A percentile compares a stretch with the other conserved stretches of the same genome.
phyloP scores from a whole-genome alignment of 768 basidiomycete genomes.

The Cystobasidium onofrii region DNA sequence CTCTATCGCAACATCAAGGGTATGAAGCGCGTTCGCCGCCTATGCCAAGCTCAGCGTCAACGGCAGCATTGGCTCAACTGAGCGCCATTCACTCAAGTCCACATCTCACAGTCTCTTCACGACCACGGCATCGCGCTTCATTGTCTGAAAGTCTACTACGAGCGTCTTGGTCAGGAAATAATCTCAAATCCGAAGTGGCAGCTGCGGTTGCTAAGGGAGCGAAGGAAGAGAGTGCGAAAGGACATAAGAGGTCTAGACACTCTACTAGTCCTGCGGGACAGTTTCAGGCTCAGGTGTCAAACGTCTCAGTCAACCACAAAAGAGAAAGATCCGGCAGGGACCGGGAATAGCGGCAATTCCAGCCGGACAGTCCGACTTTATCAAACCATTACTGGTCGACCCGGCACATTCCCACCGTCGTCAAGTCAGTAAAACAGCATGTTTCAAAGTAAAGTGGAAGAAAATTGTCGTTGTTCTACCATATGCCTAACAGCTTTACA shows the following conservation, averaged over 20 bases:
- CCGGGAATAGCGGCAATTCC: not conserved
- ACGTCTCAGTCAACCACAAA: not conserved
- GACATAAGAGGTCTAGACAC: not conserved
- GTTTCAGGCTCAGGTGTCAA: not conserved
- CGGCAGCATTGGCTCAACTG: not conserved
- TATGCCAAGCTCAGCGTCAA: not conserved
- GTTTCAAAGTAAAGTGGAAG: not conserved
- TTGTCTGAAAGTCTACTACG: not conserved
- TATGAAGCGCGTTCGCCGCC: not conserved
- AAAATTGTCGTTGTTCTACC: not conserved
- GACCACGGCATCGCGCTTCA: not conserved
- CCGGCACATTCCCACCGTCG: not conserved
- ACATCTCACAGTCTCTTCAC: slow-evolving; percentile 10
- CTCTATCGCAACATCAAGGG: not conserved
- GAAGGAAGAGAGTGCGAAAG: not conserved
- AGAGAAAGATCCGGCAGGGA: not conserved
- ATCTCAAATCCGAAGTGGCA: not conserved
- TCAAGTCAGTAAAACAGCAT: not conserved
- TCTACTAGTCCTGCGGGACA: not conserved
- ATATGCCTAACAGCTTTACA: not conserved
- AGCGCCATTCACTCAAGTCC: slow-evolving; percentile 5
- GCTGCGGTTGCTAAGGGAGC: not conserved
- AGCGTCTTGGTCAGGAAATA: not conserved
- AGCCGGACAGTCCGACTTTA: too few species aligned
- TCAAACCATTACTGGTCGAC: too few species aligned